Base-by-base conservation (phyloP, 805 yeast species). In the Ogataea nitratoaversa region DNA sequence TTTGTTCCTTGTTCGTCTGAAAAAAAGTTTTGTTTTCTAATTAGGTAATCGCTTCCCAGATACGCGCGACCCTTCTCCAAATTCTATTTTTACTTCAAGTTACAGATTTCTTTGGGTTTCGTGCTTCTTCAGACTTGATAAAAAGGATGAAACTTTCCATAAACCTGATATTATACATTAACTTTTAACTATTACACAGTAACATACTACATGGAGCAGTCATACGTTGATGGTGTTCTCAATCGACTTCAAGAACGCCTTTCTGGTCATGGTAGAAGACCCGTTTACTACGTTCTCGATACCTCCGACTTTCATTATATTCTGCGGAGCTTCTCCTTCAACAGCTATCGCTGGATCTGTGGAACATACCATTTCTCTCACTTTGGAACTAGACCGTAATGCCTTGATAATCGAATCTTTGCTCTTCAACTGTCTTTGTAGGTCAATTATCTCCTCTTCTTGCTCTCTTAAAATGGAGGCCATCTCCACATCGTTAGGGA, bases 371-470 rank as follows among this genome's bases (percentile, higher is more conserved):
- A 49, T 46, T 22, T 66, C 77, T 25, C 90, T 71, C 25, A 83
- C 70, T 51, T 79, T 72, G 27, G 78, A 71, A 2, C 86, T 76
- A 34, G 83, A 77, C 27, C 82, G 77, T 41, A 88, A 65, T 1
- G 91, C 88, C 44, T 74, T 77, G 42, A 89, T 84, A 47, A 89
- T 81, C 34, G 80, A 79, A 50, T 88, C 95, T 59, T 88, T 89
- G 47, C 84, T 85, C 34, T 74, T 71, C 29, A 85, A 53, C 32
- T 74, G 69, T 36, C 77, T 82, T 50, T 74, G 72, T 48, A 90
- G 66, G 37, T 80, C 87, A 34, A 63, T 51, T 12, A 89, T 76
- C 52, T 84, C 91, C 35, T 79, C 86, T 42, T 76, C 81, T 49
- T 80, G 82, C 32, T 81, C 84, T 45, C 69, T 68, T 41, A 79